Evolutionary conservation across 768 basidiomycete genomes (phyloP), one percentile per base, ranked within the genome.

Genomic region (Glaciozyma martinii): DNA sequence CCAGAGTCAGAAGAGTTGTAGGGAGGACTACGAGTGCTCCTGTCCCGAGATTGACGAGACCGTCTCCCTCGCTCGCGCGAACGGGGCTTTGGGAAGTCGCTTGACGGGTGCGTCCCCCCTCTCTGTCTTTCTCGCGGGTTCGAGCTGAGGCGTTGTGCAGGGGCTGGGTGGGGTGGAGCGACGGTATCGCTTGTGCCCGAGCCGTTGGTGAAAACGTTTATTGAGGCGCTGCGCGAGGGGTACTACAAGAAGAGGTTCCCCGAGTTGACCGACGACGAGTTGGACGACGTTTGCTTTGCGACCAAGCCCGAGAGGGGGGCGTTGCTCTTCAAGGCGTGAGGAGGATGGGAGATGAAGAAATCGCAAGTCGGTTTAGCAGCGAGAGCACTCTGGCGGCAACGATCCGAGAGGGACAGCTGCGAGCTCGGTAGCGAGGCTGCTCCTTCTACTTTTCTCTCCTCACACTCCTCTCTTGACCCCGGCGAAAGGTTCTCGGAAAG

Each of bases 161-260:
- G 88, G 33, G 90, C 90, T 0, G 90, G 89, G 5, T 94, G 90
- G 90, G 91, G 91, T 44, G 90, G 90, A 8, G 91, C 89, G 72
- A 87, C 87, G 0, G 86, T 92, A 27, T 89, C 88, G 10, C 81
- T 92, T 25, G 85, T 92, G 21, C 80, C 83, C 10, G 85, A 86
- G 72, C 76, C 78, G 25, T 72, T 82, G 52, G 87, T 88, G 3
- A 80, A 81, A 0, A 66, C 71, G 12, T 92, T 93, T 75, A 85
- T 90, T 53, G 73, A 77, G 66, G 79, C 80, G 68, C 77, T 92
- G 23, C 82, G 79, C 72, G 77, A 77, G n/a, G 77, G 76, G 6
- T 92, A 90, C 74, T 71, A 71, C 63, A 42, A 9, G 18, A 71
- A 71, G 76, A 74, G 23, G 82, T 85, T n/a, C 91, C 88, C 75